These are phyloP conservation scores for Calonectria montana DNA, from an alignment of 2,329 filamentous ascomycete species.

Conservation along the genomic window DNA sequence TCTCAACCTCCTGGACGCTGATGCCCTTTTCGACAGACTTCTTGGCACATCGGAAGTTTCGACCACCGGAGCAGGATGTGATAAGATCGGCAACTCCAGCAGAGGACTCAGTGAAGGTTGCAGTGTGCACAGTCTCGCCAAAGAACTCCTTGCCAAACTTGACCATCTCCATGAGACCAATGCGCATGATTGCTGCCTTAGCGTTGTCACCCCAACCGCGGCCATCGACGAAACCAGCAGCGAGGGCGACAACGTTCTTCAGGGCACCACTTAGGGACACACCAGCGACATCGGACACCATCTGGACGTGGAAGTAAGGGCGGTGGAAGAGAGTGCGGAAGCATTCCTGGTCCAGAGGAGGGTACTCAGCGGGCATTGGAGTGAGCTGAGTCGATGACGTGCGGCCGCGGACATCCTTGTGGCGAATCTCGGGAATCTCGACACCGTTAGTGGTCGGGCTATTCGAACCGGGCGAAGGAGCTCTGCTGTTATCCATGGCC, in stretches of 20 bases:
- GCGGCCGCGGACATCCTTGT: slow-evolving; percentile 77
- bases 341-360: slow-evolving; percentile 84
- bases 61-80: slow-evolving; percentile 89
- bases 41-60: slow-evolving; percentile 95
- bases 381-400: slow-evolving; percentile 77
- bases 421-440: slow-evolving; percentile 67
- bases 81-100: slow-evolving; percentile 96
- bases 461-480: slow-evolving; percentile 65
- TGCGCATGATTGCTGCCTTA: slow-evolving; percentile 98
- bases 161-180: slow-evolving; percentile 96
- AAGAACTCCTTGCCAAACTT: slow-evolving; percentile 97
- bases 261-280: slow-evolving; percentile 94
- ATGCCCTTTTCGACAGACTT: slow-evolving; percentile 84
- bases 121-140: slow-evolving; percentile 79
- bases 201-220: slow-evolving; percentile 98
- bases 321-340: slow-evolving; percentile 92
- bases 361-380: slow-evolving; percentile 83
- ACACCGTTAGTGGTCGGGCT: slow-evolving; percentile 63
- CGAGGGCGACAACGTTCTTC: slow-evolving; percentile 96
- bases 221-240: slow-evolving; percentile 94
- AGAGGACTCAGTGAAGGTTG: slow-evolving; percentile 96
- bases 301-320: slow-evolving; percentile 96
- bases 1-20: slow-evolving; percentile 88
- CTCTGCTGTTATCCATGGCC: slow-evolving; percentile 80
- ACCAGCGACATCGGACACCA: slow-evolving; percentile 95